Percentiles rank a stretch among this genome's conserved stretches.
These are phyloP conservation scores for Umbelopsis sp. DNA, from an alignment of 371 early-diverging fungal genomes.

Conservation along the genomic window DNA sequence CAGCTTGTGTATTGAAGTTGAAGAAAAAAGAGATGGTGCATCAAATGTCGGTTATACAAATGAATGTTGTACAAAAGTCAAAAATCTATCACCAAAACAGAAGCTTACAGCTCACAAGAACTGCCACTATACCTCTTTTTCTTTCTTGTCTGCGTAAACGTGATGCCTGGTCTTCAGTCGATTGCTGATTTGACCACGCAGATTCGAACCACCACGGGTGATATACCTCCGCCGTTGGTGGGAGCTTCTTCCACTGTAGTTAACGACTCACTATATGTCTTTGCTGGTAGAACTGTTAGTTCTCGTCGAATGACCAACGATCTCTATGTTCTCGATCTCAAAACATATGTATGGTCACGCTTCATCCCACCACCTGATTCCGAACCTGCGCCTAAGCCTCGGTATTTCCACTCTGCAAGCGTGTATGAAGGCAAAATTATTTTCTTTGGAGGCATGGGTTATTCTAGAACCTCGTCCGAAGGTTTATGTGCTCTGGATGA, in stretches of 20 bases:
- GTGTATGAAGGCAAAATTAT: slow-evolving; percentile 59
- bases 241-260: slow-evolving; percentile 70
- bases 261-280: slow-evolving; percentile 62
- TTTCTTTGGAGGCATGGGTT: slow-evolving; percentile 72
- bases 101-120: not conserved
- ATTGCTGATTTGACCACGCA: slow-evolving; percentile 76
- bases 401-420: slow-evolving; percentile 83
- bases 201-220: slow-evolving; percentile 63
- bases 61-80: slow-evolving; percentile 6
- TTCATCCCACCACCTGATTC: slow-evolving; percentile 39
- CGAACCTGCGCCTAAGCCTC: slow-evolving; percentile 44
- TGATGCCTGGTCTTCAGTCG: slow-evolving; percentile 60
- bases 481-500: slow-evolving; percentile 64
- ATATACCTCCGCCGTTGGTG: slow-evolving; percentile 71
- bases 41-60: slow-evolving; percentile 1
- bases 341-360: slow-evolving; percentile 57
- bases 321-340: slow-evolving; percentile 67
- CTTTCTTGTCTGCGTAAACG: not conserved
- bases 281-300: slow-evolving; percentile 74
- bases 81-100: slow-evolving; percentile 7
- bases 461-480: slow-evolving; percentile 29
- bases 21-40: not conserved
- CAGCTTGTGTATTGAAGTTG: not conserved
- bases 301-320: slow-evolving; percentile 70
- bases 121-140: not conserved